Conservation (phyloP, 352 stramenopile species). For the Phytophthora parvispora region DNA sequence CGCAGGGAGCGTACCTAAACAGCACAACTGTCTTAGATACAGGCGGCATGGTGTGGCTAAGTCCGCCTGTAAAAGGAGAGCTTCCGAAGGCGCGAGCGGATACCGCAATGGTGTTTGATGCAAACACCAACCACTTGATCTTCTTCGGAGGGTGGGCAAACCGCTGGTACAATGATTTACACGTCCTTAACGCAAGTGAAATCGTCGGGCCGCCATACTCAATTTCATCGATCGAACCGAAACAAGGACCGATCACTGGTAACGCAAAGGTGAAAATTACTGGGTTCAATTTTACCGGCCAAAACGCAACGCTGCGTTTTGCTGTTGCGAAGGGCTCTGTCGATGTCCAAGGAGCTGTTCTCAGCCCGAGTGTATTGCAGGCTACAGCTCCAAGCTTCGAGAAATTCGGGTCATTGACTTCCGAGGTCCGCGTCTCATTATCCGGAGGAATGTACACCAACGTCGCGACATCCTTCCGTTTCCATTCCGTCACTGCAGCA, state of each 20-base stretch:
- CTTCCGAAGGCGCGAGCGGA: constrained; percentile 93
- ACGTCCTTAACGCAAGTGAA: constrained; percentile 94
- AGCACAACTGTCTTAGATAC: constrained; percentile 95
- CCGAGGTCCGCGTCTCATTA: constrained; percentile 93
- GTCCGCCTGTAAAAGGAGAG: constrained; percentile 74
- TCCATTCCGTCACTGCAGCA: constrained; percentile 95
- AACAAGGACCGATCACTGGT: constrained; percentile 96
- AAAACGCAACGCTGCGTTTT: constrained; percentile 92
- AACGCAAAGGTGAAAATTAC: constrained; percentile 90
- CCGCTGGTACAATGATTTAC: constrained; percentile 95
- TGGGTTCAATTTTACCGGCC: constrained; percentile 95
- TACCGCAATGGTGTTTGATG: constrained; percentile 95
- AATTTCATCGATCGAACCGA: constrained; percentile 91
- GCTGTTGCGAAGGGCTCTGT: constrained; percentile 95
- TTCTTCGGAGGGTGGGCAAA: constrained; percentile 98
- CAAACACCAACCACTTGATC: constrained; percentile 90
- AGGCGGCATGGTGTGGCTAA: constrained; percentile 82
- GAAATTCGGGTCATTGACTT: constrained; percentile 91
- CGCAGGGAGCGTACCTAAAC: constrained; percentile 92
- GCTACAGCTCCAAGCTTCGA: constrained; percentile 96
- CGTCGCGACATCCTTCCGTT: constrained; percentile 87
- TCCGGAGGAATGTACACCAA: constrained; percentile 95
- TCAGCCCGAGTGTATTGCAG: constrained; percentile 88
- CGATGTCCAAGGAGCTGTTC: constrained; percentile 91
- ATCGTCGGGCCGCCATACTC: constrained; percentile 98